Base-by-base conservation (phyloP, 1,284 basidiomycete species). In the Inonotus hispidus region DNA sequence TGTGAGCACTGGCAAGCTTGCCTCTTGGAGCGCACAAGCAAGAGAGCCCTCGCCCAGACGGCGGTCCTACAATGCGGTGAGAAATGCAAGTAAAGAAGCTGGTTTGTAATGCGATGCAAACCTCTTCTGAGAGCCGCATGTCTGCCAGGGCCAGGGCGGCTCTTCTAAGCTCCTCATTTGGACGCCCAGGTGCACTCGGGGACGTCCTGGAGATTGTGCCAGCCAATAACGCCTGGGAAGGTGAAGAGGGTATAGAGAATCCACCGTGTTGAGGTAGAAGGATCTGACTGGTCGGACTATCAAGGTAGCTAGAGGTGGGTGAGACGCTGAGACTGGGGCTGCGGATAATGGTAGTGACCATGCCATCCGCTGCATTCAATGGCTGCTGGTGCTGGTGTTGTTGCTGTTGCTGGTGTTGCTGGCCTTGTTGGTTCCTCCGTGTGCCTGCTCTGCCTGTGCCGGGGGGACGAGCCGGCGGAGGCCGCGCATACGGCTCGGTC, bases 381-480 rank as follows among this genome's bases (percentile, higher is more conserved):
- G 7, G 25, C 13, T 29, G 47, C 10, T 23, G 47, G 11, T 16
- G 29, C 3, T 32, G 13, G 27, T n/a, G 46, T 19, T 23, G 46
- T 3, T 23, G 46, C 11, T 49, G 46, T 13, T 23, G 23, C 19
- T 11, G 16, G n/a, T 49, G 46, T 13, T 23, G 23, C 19, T 11
- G 16, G n/a, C 27, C 16, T n/a, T 52, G 37, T 21, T 35, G 27
- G 23, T 56, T n/a, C 14, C 45, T 56, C 55, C 55, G 25, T 19
- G 25, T 45, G 5, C 29, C 29, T 32, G 50, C 37, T 37, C 55
- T 70, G 63, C 23, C 8, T 8, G 32, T 67, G 46, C 41, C 65
- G 0, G 77, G 80, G 3, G 79, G 79, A 39, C 79, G 72, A 46
- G 78, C 78, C 23, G 80, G 81, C 10, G 75, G 56, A 23, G 81